A percentile compares a stretch with the other conserved stretches of the same genome.
phyloP scores from a whole-genome alignment of 345 rosid genomes.

The Zanthoxylum bungeanum region DNA sequence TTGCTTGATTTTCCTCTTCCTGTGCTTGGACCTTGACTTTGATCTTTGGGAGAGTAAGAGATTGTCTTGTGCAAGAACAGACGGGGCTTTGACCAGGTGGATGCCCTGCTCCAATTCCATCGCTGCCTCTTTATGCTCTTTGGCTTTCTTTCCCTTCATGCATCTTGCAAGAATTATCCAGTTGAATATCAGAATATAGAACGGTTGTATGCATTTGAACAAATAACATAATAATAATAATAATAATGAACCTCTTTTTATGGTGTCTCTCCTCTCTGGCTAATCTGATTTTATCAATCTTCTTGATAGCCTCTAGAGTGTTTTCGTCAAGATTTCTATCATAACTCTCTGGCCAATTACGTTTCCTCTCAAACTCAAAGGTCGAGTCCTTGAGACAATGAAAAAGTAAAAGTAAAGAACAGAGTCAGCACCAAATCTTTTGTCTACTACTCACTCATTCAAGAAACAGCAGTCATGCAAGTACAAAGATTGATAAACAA shows the following conservation, averaged over 20 bases:
- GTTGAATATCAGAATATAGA: background rate
- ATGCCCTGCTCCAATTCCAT: conserved; percentile 51
- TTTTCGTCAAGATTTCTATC: conserved; percentile 71
- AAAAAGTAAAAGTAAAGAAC: conserved; percentile 6
- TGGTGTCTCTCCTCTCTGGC: conserved; percentile 53
- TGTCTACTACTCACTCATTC: background rate
- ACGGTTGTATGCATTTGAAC: background rate
- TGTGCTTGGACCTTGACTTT: conserved; percentile 47
- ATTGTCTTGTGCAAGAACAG: conserved; percentile 28
- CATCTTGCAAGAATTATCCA: conserved; percentile 42
- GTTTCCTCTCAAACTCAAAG: conserved; percentile 90
- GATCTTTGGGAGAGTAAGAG: conserved; percentile 48
- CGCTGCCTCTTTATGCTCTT: conserved; percentile 32
- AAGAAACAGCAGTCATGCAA: background rate
- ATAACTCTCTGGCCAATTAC: conserved; percentile 93
- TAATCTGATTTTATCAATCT: conserved; percentile 66
- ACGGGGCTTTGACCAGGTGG: conserved; percentile 49
- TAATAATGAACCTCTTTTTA: conserved; percentile 39
- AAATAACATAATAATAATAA: background rate
- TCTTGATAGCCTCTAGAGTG: conserved; percentile 75
- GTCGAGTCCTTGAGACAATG: conserved; percentile 57
- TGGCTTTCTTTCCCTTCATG: conserved; percentile 43
- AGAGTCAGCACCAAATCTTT: background rate
- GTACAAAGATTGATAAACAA: background rate
- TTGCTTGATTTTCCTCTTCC: conserved; percentile 49